Evolutionary conservation across 148 eudicot genomes (phyloP).

Genomic region (Amaranthus hypochondriacus): DNA sequence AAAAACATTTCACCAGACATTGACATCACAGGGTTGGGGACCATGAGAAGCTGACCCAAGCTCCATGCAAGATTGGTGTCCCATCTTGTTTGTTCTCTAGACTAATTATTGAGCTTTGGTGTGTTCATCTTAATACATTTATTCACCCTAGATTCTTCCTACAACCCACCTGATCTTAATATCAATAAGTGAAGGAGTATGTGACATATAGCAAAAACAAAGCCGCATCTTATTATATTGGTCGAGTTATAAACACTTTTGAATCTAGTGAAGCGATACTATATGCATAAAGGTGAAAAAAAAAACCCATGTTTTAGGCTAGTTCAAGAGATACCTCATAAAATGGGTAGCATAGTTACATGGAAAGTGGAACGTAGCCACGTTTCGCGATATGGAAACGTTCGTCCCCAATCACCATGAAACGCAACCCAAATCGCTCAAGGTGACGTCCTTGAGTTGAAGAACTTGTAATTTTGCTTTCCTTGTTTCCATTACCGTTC

Average conservation of each 20-base stretch:
- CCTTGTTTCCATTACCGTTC: too few relatives aligned
- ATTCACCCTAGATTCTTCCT: constrained; percentile 12
- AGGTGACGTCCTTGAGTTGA: not conserved
- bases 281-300: too few relatives aligned
- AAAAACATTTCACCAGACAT: constrained; percentile 18
- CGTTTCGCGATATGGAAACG: too few relatives aligned
- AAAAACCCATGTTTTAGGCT: too few relatives aligned
- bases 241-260: too few relatives aligned
- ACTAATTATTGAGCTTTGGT: constrained; percentile 14
- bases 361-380: too few relatives aligned
- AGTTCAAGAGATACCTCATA: too few relatives aligned
- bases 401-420: not conserved
- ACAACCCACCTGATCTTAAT: constrained; percentile 8
- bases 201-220: too few relatives aligned
- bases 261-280: too few relatives aligned
- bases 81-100: constrained; percentile 17
- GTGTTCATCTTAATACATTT: constrained; percentile 1
- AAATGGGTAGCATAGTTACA: too few relatives aligned
- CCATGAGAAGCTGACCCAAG: constrained; percentile 23
- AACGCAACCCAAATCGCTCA: not conserved
- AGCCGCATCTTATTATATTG: too few relatives aligned
- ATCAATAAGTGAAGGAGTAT: not conserved
- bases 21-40: constrained; percentile 25
- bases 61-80: constrained; percentile 19
- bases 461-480: too few relatives aligned